Conservation (phyloP, 2,329 filamentous ascomycete genomes). For the Colletotrichum lentis region DNA sequence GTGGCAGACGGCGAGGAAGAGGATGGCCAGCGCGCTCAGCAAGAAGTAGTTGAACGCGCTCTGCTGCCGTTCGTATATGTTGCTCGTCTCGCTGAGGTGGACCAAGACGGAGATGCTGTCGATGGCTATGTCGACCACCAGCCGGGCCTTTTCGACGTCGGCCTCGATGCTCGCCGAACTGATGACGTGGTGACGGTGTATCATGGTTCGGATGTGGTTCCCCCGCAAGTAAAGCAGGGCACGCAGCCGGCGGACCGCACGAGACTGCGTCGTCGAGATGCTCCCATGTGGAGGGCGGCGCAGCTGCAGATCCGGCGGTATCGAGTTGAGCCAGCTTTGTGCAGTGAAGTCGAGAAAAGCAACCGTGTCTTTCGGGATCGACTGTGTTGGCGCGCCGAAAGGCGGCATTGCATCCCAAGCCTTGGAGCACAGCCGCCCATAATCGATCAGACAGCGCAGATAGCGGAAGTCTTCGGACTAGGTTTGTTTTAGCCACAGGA, state of each 20-base stretch:
- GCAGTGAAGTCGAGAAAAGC: slow-evolving; percentile 53
- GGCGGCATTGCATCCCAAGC: slow-evolving; percentile 56
- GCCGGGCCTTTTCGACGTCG: slow-evolving; percentile 47
- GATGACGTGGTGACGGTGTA: slow-evolving; percentile 56
- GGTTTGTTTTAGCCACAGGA: neutral
- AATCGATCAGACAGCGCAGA: slow-evolving; percentile 57
- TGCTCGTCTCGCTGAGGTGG: slow-evolving; percentile 48
- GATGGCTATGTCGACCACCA: slow-evolving; percentile 51
- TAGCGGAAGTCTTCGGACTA: slow-evolving; percentile 50
- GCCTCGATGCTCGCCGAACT: slow-evolving; percentile 49
- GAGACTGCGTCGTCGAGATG: slow-evolving; percentile 44
- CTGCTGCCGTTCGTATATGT: slow-evolving; percentile 50
- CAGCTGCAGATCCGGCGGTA: slow-evolving; percentile 51
- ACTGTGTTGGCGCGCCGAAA: slow-evolving; percentile 45
- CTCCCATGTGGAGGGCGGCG: slow-evolving; percentile 49
- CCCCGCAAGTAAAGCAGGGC: slow-evolving; percentile 55
- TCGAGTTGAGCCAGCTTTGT: slow-evolving; percentile 56
- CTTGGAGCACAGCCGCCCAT: slow-evolving; percentile 55
- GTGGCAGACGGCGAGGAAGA: slow-evolving; percentile 56
- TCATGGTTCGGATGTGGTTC: slow-evolving; percentile 55
- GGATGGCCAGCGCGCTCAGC: slow-evolving; percentile 49
- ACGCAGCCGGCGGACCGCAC: slow-evolving; percentile 51
- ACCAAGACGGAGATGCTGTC: slow-evolving; percentile 48
- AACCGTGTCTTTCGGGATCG: slow-evolving; percentile 51
- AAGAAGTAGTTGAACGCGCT: slow-evolving; percentile 54